Percentiles rank a stretch among this genome's conserved stretches.
These are phyloP conservation scores for Pestalotiopsis sp. DNA, from an alignment of 2,329 filamentous ascomycete species.

Conservation along the genomic window DNA sequence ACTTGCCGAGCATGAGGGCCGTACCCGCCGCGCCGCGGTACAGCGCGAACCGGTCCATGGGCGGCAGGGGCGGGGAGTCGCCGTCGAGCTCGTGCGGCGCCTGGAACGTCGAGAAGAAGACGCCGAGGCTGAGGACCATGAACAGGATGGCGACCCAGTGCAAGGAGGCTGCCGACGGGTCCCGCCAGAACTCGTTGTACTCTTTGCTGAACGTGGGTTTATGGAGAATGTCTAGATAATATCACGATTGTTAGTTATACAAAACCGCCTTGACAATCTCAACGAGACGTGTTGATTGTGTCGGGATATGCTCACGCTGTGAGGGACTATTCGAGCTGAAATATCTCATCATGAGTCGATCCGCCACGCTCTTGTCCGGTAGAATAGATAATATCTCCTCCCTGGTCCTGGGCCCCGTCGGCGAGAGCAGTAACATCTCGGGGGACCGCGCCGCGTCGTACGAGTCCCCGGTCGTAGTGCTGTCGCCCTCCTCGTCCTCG, in stretches of 20 bases:
- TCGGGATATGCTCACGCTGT: conserved; percentile 41
- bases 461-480: conserved; percentile 25
- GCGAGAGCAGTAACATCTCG: conserved; percentile 47
- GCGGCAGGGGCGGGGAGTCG: conserved; percentile 38
- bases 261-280: not conserved
- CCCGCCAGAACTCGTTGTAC: conserved; percentile 53
- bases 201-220: conserved; percentile 53
- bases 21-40: conserved; percentile 55
- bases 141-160: conserved; percentile 56
- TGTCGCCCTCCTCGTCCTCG: conserved; percentile 34
- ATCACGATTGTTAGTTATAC: not conserved
- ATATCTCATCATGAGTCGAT: conserved; percentile 54
- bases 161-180: conserved; percentile 39
- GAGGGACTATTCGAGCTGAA: conserved; percentile 57
- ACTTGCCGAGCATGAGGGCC: conserved; percentile 53
- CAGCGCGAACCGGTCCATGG: conserved; percentile 47
- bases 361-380: conserved; percentile 48
- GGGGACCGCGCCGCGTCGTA: conserved; percentile 37
- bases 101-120: conserved; percentile 47
- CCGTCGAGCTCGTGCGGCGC: conserved; percentile 45
- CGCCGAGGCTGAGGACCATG: conserved; percentile 46
- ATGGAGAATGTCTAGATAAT: conserved; percentile 51
- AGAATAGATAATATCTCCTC: conserved; percentile 50
- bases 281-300: not conserved
- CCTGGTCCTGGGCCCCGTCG: conserved; percentile 40